Base-by-base conservation (phyloP, 2,329 filamentous ascomycete species). In the Diaporthe helianthi region DNA sequence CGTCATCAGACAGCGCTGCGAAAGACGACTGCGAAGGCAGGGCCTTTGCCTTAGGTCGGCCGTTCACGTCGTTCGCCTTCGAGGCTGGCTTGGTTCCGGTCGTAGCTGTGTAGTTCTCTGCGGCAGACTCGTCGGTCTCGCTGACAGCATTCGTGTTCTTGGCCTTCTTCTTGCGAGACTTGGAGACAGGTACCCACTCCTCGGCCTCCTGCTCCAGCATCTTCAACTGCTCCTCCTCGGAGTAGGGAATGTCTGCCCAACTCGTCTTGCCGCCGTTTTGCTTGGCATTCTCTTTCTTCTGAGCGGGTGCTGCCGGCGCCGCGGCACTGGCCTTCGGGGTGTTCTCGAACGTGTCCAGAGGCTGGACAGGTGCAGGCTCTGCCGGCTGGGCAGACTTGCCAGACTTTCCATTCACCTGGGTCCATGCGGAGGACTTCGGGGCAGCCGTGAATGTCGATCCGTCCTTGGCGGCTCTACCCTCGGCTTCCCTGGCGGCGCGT, bases 391-490 rank as follows among this genome's bases (percentile, higher is more conserved):
- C 80, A 82, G 83, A 85, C 53, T 79, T 80, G 67, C 79, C 80
- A 83, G 83, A 85, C 53, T 79, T 80, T 38, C 82, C 83, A 66
- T 81, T 80, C 72, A 74, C 76, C 51, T 75, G 78, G 66, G 75
- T 77, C 81, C 81, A 83, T 31, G 79, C 79, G 64, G 82, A 83
- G 68, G 78, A 75, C 65, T 80, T 76, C 66, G 79, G 74, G 1
- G 79, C 77, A 9, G 85, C 83, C 77, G 83, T 81, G 77, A 87
- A 90, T 69, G 83, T 79, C 19, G 87, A 89, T 52, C 94, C 94
- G 74, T 96, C 94, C 84, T 93, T 93, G 67, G 93, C 92, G 53
- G 93, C 85, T 74, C 92, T 89, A 71, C 94, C 94, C 79, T 97
- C 93, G 61, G 93, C 89, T 77, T 94, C 88, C 73, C 95, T 90